Evolutionary conservation across 78 protist species (phyloP).

Genomic region (Speleostelium caveatum): DNA sequence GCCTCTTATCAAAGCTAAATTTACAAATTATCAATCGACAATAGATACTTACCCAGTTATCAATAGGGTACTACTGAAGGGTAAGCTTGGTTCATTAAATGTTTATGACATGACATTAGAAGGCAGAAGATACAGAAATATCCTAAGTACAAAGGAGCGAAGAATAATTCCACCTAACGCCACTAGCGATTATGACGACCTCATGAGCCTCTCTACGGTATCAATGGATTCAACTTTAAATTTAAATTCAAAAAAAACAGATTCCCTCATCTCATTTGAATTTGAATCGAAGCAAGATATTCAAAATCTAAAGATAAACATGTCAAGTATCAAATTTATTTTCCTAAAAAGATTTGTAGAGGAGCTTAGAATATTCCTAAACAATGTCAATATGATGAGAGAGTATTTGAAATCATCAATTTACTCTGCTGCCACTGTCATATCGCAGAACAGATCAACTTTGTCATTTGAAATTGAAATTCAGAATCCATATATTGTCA

Average conservation of each 20-base stretch:
- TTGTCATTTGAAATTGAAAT: slow-evolving; percentile 52
- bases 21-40: slow-evolving; percentile 1
- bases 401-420: slow-evolving; percentile 64
- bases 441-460: slow-evolving; percentile 32
- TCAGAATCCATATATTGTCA: slow-evolving; percentile 53
- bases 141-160: slow-evolving; percentile 66
- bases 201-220: not conserved
- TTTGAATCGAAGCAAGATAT: slow-evolving; percentile 37
- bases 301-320: slow-evolving; percentile 7
- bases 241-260: not conserved
- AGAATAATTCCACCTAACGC: not conserved
- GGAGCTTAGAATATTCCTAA: slow-evolving; percentile 24
- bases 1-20: slow-evolving; percentile 58
- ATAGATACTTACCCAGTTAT: slow-evolving; percentile 2
- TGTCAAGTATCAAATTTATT: slow-evolving; percentile 57
- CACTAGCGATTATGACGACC: not conserved
- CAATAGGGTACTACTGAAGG: slow-evolving; percentile 1
- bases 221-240: not conserved
- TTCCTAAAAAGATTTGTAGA: slow-evolving; percentile 51
- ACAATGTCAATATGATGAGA: slow-evolving; percentile 46
- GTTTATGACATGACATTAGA: slow-evolving; percentile 64
- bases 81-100: slow-evolving; percentile 32
- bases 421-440: slow-evolving; percentile 45
- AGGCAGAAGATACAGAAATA: slow-evolving; percentile 71
- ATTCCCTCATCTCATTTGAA: slow-evolving; percentile 42